These are phyloP conservation scores for Phytopythium helicoides DNA, from an alignment of 352 stramenopile genomes.

Conservation along the genomic window DNA sequence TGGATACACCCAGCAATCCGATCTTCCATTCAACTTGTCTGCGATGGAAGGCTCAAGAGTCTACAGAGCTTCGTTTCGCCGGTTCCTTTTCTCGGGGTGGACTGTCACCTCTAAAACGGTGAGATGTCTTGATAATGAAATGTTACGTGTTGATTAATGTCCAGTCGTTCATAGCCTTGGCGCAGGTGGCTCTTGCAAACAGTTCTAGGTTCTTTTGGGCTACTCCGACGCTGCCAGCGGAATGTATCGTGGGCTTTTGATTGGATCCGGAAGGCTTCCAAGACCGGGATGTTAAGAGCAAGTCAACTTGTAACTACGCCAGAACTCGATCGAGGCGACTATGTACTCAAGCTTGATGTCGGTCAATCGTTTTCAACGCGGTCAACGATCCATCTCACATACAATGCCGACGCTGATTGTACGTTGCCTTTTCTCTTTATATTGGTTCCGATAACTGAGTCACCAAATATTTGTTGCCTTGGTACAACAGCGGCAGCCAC, in stretches of 20 bases:
- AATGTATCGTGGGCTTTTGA: constrained; percentile 23
- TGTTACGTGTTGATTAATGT: not conserved
- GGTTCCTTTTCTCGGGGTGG: constrained; percentile 52
- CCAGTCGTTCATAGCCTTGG: constrained; percentile 31
- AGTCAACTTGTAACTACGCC: constrained; percentile 34
- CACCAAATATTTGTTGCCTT: not conserved
- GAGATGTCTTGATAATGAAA: constrained; percentile 6
- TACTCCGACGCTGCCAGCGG: constrained; percentile 26
- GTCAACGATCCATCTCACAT: constrained; percentile 49
- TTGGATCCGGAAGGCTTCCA: constrained; percentile 30
- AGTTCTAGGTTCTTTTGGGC: constrained; percentile 33
- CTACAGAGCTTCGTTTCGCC: constrained; percentile 40
- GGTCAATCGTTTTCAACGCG: constrained; percentile 49
- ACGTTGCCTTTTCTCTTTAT: constrained; percentile 8
- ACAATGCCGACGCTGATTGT: constrained; percentile 76
- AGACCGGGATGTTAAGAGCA: constrained; percentile 41
- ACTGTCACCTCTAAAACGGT: constrained; percentile 33
- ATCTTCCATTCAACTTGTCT: constrained; percentile 31
- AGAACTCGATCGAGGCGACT: constrained; percentile 49
- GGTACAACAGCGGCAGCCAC: constrained; percentile 41
- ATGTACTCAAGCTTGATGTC: constrained; percentile 64
- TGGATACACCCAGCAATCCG: constrained; percentile 58
- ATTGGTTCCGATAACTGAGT: not conserved
- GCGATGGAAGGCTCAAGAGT: constrained; percentile 41
- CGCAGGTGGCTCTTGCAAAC: constrained; percentile 29